A percentile compares a stretch with the other conserved stretches of the same genome.
Conservation (phyloP, 73 alveolate species). For the Tetrahymena elliotti region DNA sequence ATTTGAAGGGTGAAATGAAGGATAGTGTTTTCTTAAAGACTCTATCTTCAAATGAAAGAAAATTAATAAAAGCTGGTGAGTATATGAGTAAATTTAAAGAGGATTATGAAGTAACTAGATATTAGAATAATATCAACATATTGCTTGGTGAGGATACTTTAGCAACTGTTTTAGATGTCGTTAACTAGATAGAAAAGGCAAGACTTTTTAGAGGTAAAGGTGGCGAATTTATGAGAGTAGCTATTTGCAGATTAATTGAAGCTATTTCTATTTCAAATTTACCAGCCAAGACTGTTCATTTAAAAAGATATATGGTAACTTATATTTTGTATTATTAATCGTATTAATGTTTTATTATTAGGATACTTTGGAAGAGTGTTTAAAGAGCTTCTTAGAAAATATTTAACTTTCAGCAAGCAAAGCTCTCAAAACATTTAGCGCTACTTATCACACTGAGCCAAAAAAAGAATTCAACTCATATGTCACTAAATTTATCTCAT, state of each 20-base stretch:
- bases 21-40: constrained; percentile 67
- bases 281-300: constrained; percentile 50
- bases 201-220: constrained; percentile 95
- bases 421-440: background rate
- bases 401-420: background rate
- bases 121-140: constrained; percentile 16
- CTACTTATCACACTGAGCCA: background rate
- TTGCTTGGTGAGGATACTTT: constrained; percentile 39
- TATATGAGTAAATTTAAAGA: constrained; percentile 60
- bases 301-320: constrained; percentile 1
- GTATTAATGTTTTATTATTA: background rate
- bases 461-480: background rate
- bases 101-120: constrained; percentile 49
- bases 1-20: constrained; percentile 33
- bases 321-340: background rate
- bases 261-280: constrained; percentile 61
- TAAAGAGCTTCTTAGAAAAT: background rate
- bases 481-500: background rate
- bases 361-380: background rate
- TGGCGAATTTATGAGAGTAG: constrained; percentile 91
- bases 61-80: constrained; percentile 68
- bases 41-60: constrained; percentile 65
- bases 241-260: constrained; percentile 75
- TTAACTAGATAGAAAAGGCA: constrained; percentile 60
- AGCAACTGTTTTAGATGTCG: background rate